Percentiles rank a stretch among this genome's conserved stretches.
Conservation (phyloP, 2,329 filamentous ascomycete genomes). For the Calonectria fujianensis region DNA sequence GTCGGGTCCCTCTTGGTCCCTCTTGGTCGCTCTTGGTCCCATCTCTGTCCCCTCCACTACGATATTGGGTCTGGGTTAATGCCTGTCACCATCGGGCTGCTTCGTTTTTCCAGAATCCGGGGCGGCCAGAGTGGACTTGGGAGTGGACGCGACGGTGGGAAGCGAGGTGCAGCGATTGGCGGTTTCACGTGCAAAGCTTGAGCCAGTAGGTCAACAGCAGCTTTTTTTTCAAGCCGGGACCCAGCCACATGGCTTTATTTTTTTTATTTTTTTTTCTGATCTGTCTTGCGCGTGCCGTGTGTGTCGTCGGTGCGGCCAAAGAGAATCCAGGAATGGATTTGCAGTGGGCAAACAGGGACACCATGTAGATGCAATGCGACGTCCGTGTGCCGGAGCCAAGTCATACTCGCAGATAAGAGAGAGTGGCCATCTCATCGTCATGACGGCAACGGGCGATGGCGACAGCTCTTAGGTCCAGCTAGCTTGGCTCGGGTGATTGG, state of each 20-base stretch:
- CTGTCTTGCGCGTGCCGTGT: background rate
- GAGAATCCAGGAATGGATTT: conserved; percentile 11
- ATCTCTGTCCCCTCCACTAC: background rate
- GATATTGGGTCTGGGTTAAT: conserved; percentile 18
- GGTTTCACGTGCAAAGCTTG: conserved; percentile 46
- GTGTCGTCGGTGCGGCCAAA: background rate
- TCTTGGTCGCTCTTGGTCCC: background rate
- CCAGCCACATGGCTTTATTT: conserved; percentile 21
- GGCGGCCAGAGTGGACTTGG: conserved; percentile 16
- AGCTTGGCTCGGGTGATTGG: background rate
- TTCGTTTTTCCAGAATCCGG: conserved; percentile 30
- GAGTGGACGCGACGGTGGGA: conserved; percentile 14
- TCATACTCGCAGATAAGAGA: conserved; percentile 15
- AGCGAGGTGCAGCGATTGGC: conserved; percentile 30
- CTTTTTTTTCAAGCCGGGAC: background rate
- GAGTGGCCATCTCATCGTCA: background rate
- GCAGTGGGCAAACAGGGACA: background rate
- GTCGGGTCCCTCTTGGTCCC: conserved; percentile 17
- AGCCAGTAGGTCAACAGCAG: conserved; percentile 10
- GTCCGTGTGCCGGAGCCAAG: conserved; percentile 17
- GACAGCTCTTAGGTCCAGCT: background rate
- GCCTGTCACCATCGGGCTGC: conserved; percentile 21
- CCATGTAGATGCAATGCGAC: conserved; percentile 14
- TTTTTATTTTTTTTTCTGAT: background rate
- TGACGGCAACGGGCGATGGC: background rate